Percentiles rank a stretch among this genome's conserved stretches.
These are phyloP conservation scores for Amanita rubescens DNA, from an alignment of 768 basidiomycete species.

Conservation along the genomic window DNA sequence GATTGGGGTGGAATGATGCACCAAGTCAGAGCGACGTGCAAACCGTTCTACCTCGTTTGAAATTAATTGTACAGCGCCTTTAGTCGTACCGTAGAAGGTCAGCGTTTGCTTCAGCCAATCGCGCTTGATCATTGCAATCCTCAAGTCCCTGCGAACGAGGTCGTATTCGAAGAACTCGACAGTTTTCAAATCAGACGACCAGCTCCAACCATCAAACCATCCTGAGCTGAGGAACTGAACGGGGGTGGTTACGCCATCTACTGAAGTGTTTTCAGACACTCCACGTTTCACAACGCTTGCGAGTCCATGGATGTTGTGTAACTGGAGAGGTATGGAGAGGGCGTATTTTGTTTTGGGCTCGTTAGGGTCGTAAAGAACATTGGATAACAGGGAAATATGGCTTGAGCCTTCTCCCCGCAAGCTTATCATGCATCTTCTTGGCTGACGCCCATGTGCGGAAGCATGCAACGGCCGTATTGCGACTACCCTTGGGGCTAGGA, in stretches of 20 bases:
- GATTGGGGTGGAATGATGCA: not conserved
- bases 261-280: not conserved
- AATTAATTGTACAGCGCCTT: not conserved
- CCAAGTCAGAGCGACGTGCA: not conserved
- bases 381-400: conserved; percentile 27
- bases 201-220: not conserved
- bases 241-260: not conserved
- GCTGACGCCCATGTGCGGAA: conserved; percentile 46
- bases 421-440: conserved; percentile 27
- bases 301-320: conserved; percentile 37
- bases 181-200: not conserved
- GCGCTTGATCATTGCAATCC: not conserved
- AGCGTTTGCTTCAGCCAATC: not conserved
- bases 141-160: not conserved
- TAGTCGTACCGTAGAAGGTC: not conserved
- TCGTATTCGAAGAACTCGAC: not conserved
- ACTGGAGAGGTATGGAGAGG: conserved; percentile 37
- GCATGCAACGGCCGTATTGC: conserved; percentile 27
- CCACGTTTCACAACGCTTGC: not conserved
- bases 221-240: not conserved
- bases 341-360: conserved; percentile 32
- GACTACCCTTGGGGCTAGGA: not conserved
- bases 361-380: conserved; percentile 35
- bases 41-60: not conserved
- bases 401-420: conserved; percentile 26